phyloP scores from a whole-genome alignment of 2,329 filamentous ascomycete species.

The Dactylellina cionopaga region DNA sequence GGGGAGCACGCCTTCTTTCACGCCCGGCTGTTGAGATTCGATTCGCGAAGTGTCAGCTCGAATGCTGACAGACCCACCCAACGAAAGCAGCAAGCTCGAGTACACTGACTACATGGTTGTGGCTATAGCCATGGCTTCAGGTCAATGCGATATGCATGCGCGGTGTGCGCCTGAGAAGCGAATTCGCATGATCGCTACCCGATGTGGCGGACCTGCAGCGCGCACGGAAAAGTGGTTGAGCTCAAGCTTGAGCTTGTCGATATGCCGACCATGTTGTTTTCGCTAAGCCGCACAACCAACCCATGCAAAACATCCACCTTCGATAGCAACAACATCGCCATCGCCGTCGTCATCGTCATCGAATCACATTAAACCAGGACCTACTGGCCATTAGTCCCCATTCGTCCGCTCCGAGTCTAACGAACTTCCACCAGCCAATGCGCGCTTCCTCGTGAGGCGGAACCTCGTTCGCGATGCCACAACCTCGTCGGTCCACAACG shows the following conservation, averaged over 20 bases:
- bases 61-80: background rate
- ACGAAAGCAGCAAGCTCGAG: background rate
- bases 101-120: background rate
- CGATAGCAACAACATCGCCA: background rate
- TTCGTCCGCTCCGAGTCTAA: background rate
- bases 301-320: slow-evolving; percentile 3
- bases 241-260: background rate
- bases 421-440: slow-evolving; percentile 6
- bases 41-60: background rate
- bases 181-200: background rate
- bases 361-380: background rate
- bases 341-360: background rate
- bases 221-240: no score
- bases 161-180: background rate
- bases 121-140: background rate
- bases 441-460: background rate
- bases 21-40: background rate
- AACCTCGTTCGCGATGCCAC: slow-evolving; percentile 16
- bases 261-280: background rate
- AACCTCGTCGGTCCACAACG: slow-evolving; percentile 26
- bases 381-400: background rate
- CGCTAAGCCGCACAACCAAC: background rate
- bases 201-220: background rate
- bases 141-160: background rate
- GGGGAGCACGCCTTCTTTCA: background rate